These are phyloP conservation scores for Calonectria multiphialidica DNA, from an alignment of 2,329 filamentous ascomycete genomes.

Conservation along the genomic window DNA sequence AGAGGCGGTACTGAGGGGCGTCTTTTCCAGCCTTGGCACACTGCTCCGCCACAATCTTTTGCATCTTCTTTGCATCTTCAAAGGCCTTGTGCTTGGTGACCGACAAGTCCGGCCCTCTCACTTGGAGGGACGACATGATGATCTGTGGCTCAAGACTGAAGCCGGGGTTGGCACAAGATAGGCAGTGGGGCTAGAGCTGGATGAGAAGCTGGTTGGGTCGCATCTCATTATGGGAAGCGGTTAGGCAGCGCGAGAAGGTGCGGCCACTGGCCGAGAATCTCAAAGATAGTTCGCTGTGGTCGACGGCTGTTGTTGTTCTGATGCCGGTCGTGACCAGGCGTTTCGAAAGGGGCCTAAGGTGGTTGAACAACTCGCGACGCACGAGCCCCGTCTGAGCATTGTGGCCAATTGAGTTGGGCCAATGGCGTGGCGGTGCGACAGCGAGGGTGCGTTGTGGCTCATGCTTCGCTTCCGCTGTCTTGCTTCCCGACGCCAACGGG, in stretches of 20 bases:
- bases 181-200: conserved; percentile 23
- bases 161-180: conserved; percentile 2
- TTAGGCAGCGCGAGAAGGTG: conserved; percentile 6
- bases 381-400: conserved; percentile 14
- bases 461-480: neutral
- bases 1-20: conserved; percentile 75
- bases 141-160: conserved; percentile 12
- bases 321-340: conserved; percentile 12
- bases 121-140: conserved; percentile 57
- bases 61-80: conserved; percentile 79
- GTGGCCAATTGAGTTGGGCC: conserved; percentile 30
- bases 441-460: conserved; percentile 29
- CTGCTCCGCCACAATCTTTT: conserved; percentile 71
- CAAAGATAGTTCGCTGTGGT: conserved; percentile 15
- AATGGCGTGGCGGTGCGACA: conserved; percentile 32
- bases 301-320: conserved; percentile 29
- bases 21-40: conserved; percentile 70
- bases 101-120: conserved; percentile 56
- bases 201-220: conserved; percentile 17
- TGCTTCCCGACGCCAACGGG: neutral
- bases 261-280: conserved; percentile 17
- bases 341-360: conserved; percentile 20
- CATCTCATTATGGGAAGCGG: conserved; percentile 35
- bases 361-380: conserved; percentile 8
- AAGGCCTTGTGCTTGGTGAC: conserved; percentile 70